Base-by-base conservation (phyloP, 352 stramenopile species). In the Globisporangium polare region DNA sequence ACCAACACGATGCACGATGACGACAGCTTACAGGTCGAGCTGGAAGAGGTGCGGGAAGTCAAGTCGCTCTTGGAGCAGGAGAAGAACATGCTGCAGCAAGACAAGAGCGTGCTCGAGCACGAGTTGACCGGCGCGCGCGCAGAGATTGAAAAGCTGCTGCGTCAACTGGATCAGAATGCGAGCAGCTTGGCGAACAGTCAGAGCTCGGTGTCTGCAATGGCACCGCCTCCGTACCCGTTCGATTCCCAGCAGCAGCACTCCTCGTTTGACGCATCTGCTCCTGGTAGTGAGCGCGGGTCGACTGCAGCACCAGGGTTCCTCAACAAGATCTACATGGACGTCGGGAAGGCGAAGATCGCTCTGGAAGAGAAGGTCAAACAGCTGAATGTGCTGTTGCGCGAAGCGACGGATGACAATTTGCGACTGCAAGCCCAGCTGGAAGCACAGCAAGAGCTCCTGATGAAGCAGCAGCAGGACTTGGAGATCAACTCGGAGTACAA, bases 281-380 rank as follows among this genome's bases (percentile, higher is more conserved):
- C 58, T 39, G 10, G 37, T 41, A 42, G 35, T 20, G 24, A 58
- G 65, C 22, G 37, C 24, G 46, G 61, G 62, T 50, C 69, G 9
- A 33, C 63, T 5, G 62, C 43, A 37, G 64, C 24, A 43, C 66
- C 41, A 33, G 79, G 77, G 6, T 92, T 89, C 54, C 69, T 92
- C 47, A 84, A 90, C 64, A 88, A 89, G 69, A 92, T 90, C 49
- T 92, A 90, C 66, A 69, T 79, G 58, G 80, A 92, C 43, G 78
- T 92, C 0, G 83, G 83, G 17, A 92, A 92, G 59, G 80, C 83
- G n/a, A 92, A 92, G 59, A 58, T 82, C 49, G 71, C 74, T 22
- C 63, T 92, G 10, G 83, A 92, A 20, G 83, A 90, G 22, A 85
- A 88, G 49, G 80, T 92, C 0, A 78, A 79, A 46, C 73, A 86